Base-by-base conservation (phyloP, 805 yeast species). In the Pichia californica region DNA sequence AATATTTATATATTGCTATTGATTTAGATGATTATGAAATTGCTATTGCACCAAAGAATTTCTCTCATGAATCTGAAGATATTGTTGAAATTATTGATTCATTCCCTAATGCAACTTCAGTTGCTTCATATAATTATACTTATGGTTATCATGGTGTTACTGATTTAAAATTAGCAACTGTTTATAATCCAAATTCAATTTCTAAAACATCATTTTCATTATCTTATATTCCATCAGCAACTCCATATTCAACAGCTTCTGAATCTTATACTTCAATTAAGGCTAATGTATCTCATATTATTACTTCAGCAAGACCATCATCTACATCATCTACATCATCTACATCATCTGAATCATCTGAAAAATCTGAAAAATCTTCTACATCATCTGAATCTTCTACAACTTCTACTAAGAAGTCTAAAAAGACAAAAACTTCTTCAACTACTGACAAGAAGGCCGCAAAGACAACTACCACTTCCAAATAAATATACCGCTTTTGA, bases 1-100 rank as follows among this genome's bases (percentile, higher is more conserved):
- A 74, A 48, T 59, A 70, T 27, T 73, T 76, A 1, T 78, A 78
- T 49, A 64, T 71, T 18, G 80, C 77, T 32, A 78, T 68, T 46
- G 82, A 79, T 57, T 55, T 78, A 41, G 79, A 77, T 18, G 63
- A 67, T 37, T 52, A 59, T 18, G 65, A 66, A 39, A 54, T 76
- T 23, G 70, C 70, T 1, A 37, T 76, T 20, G 81, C 79, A 4
- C 76, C 41, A 21, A 42, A 45, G 30, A 39, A 49, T 20, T 47
- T 41, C n/a, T 16, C 14, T 15, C 39, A 47, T 21, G n/a, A 5
- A 3, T 29, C 26, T n/a, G 48, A 49, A 25, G 33, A 43, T 20
- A 40, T 38, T 29, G 38, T 38, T 27, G 52, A 40, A 19, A 25
- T 44, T 21, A 21, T n/a, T 2, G 26, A 36, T 7, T n/a, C 40